Percentiles rank a stretch among this genome's conserved stretches.
phyloP scores from a whole-genome alignment of 495 filamentous ascomycete genomes.

The Neurospora africana region DNA sequence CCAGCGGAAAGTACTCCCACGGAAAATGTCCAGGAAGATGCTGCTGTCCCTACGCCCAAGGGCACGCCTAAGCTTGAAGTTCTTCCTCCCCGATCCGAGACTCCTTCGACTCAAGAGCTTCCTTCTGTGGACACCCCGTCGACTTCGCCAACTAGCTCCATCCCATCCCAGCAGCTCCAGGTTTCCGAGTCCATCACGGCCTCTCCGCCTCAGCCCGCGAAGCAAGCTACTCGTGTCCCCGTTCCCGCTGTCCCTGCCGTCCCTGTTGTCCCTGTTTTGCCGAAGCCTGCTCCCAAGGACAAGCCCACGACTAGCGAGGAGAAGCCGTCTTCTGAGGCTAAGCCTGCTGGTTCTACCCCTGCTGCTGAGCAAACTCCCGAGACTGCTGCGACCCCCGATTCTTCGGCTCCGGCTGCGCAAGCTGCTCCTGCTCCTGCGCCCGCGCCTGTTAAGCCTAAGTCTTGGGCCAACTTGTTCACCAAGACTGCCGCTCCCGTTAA shows the following conservation, averaged over 20 bases:
- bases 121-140: slow-evolving; percentile 52
- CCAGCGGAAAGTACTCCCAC: neutral
- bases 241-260: slow-evolving; percentile 58
- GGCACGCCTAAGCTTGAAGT: slow-evolving; percentile 7
- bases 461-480: slow-evolving; percentile 68
- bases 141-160: slow-evolving; percentile 64
- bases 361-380: slow-evolving; percentile 24
- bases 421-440: slow-evolving; percentile 29
- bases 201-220: slow-evolving; percentile 27
- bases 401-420: slow-evolving; percentile 21
- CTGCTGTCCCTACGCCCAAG: slow-evolving; percentile 23
- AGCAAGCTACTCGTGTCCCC: slow-evolving; percentile 37
- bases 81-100: slow-evolving; percentile 42
- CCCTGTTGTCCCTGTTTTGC: slow-evolving; percentile 56
- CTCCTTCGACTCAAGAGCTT: slow-evolving; percentile 54
- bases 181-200: slow-evolving; percentile 13
- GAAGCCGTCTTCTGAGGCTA: slow-evolving; percentile 10
- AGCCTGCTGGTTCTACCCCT: slow-evolving; percentile 14
- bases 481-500: slow-evolving; percentile 32
- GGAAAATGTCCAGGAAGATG: neutral
- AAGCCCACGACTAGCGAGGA: slow-evolving; percentile 30
- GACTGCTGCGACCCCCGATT: slow-evolving; percentile 11
- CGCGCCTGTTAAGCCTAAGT: slow-evolving; percentile 47
- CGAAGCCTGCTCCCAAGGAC: slow-evolving; percentile 38
- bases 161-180: slow-evolving; percentile 41